phyloP scores from a whole-genome alignment of 257 asterid genomes.

The Solanum medicagineum region DNA sequence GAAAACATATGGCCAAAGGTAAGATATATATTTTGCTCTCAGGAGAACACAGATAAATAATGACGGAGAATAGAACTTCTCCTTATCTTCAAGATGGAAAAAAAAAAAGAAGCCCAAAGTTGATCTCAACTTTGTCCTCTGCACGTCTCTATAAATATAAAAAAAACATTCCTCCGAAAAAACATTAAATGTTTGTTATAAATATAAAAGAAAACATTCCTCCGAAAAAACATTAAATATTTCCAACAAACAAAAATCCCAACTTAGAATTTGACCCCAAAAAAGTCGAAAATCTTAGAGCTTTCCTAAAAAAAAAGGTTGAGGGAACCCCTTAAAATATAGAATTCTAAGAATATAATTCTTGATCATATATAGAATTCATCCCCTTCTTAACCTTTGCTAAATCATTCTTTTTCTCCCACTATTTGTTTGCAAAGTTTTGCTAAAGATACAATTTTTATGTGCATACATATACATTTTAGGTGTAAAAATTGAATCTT shows the following conservation, averaged over 20 bases:
- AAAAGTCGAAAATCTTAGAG: neutral
- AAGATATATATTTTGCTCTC: no score
- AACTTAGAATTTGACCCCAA: constrained; percentile 29
- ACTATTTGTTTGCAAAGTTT: neutral
- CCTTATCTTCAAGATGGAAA: neutral
- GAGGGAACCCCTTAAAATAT: neutral
- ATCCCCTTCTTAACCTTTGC: neutral
- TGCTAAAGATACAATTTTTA: neutral
- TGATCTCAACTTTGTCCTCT: constrained; percentile 3
- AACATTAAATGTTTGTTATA: constrained; percentile 25
- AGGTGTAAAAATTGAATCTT: neutral
- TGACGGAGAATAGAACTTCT: neutral
- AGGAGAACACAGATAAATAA: neutral
- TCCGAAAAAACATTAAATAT: constrained; percentile 39
- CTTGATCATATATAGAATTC: neutral
- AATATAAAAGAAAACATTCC: neutral
- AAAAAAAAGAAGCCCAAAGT: neutral
- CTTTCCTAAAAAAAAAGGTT: neutral
- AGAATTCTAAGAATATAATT: neutral
- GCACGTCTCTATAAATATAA: constrained; percentile 18
- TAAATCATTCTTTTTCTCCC: neutral
- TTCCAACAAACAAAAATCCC: constrained; percentile 65
- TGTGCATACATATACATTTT: neutral
- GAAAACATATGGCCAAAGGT: no score
- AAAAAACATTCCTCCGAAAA: constrained; percentile 26